Percentiles rank a stretch among this genome's conserved stretches.
These are phyloP conservation scores for Dioscorea alata DNA, from an alignment of 106 monocot species.

Conservation along the genomic window DNA sequence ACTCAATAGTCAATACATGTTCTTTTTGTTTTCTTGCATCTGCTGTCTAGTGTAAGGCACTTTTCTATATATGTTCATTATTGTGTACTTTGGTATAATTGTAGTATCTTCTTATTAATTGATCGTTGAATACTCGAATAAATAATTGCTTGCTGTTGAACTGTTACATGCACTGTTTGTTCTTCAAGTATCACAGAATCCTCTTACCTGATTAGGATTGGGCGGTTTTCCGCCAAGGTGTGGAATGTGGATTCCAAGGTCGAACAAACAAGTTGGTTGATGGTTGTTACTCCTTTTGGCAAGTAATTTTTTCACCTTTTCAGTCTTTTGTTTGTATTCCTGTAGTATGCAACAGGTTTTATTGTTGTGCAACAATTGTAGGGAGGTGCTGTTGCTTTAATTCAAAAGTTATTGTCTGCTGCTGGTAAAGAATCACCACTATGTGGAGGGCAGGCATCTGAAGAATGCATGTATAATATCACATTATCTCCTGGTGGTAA, in stretches of 20 bases:
- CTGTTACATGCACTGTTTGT: too few species aligned
- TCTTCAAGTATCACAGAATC: neutral
- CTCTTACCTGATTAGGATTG: conserved; percentile 42
- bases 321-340: neutral
- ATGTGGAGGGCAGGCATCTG: conserved; percentile 7
- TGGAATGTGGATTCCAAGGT: conserved; percentile 95
- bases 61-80: too few species aligned
- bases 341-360: neutral
- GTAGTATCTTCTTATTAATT: too few species aligned
- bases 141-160: too few species aligned
- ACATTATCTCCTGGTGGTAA: neutral
- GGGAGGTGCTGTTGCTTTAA: conserved; percentile 72
- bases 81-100: too few species aligned
- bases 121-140: too few species aligned
- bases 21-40: too few species aligned
- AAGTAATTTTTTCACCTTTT: conserved; percentile 49
- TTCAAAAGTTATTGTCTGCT: conserved; percentile 56
- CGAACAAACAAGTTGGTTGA: conserved; percentile 97
- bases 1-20: too few species aligned
- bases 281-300: conserved; percentile 99
- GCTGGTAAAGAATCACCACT: conserved; percentile 21
- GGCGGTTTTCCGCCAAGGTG: conserved; percentile 89
- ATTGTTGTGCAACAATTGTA: conserved; percentile 10
- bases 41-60: too few species aligned
- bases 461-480: neutral